phyloP scores from a whole-genome alignment of 352 stramenopile species.

The Chrysophaeum taylorii region DNA sequence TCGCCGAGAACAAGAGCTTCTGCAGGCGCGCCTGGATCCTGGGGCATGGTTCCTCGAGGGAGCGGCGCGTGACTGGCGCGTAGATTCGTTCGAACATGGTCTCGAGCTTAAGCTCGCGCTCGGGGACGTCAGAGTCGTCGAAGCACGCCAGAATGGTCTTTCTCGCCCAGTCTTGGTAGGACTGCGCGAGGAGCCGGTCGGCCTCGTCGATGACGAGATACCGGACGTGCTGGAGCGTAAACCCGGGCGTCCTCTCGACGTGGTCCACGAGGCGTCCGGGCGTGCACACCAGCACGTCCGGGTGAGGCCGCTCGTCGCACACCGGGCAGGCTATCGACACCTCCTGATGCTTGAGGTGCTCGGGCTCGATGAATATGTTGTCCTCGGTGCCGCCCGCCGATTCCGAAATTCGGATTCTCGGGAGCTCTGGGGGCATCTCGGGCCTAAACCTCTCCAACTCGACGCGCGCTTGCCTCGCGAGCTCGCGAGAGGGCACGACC shows the following conservation, averaged over 20 bases:
- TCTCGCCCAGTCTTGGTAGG: constrained; percentile 91
- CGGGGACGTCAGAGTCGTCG: constrained; percentile 23
- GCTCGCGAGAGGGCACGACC: constrained; percentile 86
- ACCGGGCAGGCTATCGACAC: constrained; percentile 23
- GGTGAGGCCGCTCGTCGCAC: constrained; percentile 63
- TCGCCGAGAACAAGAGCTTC: constrained; percentile 93
- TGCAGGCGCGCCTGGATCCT: constrained; percentile 61
- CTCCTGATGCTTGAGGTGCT: constrained; percentile 20
- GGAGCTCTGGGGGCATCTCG: constrained; percentile 14
- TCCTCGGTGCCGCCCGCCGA: neutral
- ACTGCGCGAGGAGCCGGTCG: constrained; percentile 88
- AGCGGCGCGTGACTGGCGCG: too few relatives aligned
- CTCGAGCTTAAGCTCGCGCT: constrained; percentile 48
- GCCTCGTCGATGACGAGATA: constrained; percentile 95
- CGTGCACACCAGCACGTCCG: constrained; percentile 93
- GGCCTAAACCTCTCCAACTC: constrained; percentile 49
- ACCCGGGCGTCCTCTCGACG: constrained; percentile 86
- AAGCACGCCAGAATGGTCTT: constrained; percentile 61
- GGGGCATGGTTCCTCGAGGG: too few relatives aligned
- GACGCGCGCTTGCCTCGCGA: constrained; percentile 63
- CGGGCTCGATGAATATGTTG: neutral
- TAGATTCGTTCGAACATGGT: constrained; percentile 1
- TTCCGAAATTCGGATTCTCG: neutral
- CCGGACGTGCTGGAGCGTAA: constrained; percentile 88
- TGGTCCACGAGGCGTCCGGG: constrained; percentile 91